A percentile compares a stretch with the other conserved stretches of the same genome.
phyloP scores from a whole-genome alignment of 202 grass and related monocot genomes.

The Eragrostis tef region DNA sequence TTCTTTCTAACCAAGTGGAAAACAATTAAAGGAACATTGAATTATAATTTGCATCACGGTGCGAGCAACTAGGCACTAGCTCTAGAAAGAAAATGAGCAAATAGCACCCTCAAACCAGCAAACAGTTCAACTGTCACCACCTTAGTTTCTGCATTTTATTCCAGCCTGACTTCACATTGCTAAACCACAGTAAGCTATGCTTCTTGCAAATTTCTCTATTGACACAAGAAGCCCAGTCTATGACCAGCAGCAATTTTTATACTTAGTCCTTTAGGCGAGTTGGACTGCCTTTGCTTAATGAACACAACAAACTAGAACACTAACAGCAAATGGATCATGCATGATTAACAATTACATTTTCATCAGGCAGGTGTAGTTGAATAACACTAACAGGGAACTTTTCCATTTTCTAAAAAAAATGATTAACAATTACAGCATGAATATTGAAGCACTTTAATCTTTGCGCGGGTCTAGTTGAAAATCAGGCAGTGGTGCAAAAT shows the following conservation, averaged over 20 bases:
- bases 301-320: not conserved
- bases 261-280: slow-evolving; percentile 4
- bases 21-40: not conserved
- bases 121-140: slow-evolving; percentile 17
- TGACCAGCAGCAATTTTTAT: not conserved
- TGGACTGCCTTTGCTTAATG: slow-evolving; percentile 15
- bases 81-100: slow-evolving; percentile 9
- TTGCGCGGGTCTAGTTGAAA: not conserved
- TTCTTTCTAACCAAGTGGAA: not conserved
- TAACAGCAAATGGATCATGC: not conserved
- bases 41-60: not conserved
- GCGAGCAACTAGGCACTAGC: not conserved
- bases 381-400: no score
- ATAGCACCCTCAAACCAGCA: not conserved
- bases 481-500: not conserved
- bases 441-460: not conserved
- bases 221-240: slow-evolving; percentile 3
- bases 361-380: no score
- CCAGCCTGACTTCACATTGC: not conserved
- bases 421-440: not conserved
- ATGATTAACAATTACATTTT: slow-evolving; percentile 8
- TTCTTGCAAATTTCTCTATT: slow-evolving; percentile 7
- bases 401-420: no score
- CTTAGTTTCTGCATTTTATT: slow-evolving; percentile 15
- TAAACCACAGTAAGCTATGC: not conserved